A percentile compares a stretch with the other conserved stretches of the same genome.
Conservation (phyloP, 2,329 filamentous ascomycete genomes). For the Zymoseptoria pseudotritici region DNA sequence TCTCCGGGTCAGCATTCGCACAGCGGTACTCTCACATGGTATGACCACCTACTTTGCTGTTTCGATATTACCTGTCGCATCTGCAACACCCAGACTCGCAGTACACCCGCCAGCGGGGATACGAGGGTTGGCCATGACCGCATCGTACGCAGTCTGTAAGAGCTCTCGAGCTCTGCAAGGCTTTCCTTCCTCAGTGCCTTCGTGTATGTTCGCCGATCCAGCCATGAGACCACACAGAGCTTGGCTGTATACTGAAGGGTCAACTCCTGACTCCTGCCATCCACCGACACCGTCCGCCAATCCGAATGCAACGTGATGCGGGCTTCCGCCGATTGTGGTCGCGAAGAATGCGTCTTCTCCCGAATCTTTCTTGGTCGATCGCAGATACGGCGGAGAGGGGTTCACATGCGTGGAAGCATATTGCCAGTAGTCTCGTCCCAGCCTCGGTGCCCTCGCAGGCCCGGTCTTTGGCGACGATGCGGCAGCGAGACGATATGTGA, state of each 20-base stretch:
- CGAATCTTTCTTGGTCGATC: conserved; percentile 53
- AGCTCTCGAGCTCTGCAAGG: conserved; percentile 51
- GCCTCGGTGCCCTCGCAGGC: conserved; percentile 39
- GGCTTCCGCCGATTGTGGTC: conserved; percentile 60
- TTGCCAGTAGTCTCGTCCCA: conserved; percentile 38
- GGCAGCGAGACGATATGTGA: conserved; percentile 33
- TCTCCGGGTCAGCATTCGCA: neutral
- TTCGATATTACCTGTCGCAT: conserved; percentile 66
- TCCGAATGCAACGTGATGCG: conserved; percentile 69
- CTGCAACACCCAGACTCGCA: conserved; percentile 75
- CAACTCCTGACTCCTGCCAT: conserved; percentile 86
- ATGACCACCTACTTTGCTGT: conserved; percentile 61
- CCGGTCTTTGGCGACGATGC: conserved; percentile 30
- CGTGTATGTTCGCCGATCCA: conserved; percentile 37
- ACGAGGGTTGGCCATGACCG: conserved; percentile 63
- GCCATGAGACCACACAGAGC: conserved; percentile 92
- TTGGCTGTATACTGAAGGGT: conserved; percentile 92
- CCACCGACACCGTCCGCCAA: conserved; percentile 93
- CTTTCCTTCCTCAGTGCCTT: conserved; percentile 19
- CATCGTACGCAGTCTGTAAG: conserved; percentile 78
- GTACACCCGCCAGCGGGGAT: conserved; percentile 85
- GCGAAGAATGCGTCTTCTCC: conserved; percentile 98
- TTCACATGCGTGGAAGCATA: conserved; percentile 27
- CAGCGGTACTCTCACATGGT: neutral
- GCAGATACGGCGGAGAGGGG: conserved; percentile 42